phyloP scores from a whole-genome alignment of 2,329 filamentous ascomycete genomes.

The Fusarium tuaranense region DNA sequence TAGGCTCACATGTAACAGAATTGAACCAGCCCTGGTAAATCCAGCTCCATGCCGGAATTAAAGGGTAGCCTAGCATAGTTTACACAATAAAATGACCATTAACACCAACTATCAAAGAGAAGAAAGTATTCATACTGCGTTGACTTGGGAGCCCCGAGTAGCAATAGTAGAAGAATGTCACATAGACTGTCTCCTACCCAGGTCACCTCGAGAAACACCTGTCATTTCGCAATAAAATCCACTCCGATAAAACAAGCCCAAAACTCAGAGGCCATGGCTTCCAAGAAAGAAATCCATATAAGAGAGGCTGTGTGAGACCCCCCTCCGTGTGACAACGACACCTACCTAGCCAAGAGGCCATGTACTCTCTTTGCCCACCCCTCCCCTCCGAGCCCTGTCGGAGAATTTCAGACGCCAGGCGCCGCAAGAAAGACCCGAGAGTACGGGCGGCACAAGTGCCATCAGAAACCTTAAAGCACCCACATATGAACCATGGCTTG shows the following conservation, averaged over 20 bases:
- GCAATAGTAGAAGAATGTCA: not conserved
- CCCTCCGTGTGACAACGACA: not conserved
- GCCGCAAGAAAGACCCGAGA: not conserved
- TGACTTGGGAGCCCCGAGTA: not conserved
- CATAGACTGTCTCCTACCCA: no score
- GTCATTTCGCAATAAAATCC: not conserved
- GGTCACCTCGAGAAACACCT: not conserved
- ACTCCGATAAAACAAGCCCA: not conserved
- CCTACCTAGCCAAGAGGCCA: not conserved
- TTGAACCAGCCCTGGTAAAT: not conserved
- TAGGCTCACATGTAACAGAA: not conserved
- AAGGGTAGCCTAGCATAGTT: not conserved
- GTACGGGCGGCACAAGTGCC: not conserved
- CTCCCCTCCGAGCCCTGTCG: not conserved
- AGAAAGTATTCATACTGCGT: not conserved
- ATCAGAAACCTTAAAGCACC: not conserved
- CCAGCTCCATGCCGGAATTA: not conserved
- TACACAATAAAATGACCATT: not conserved
- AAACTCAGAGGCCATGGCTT: not conserved
- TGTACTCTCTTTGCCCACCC: not conserved
- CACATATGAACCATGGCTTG: not conserved
- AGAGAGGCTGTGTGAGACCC: not conserved
- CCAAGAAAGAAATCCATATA: not conserved
- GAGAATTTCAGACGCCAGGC: not conserved
- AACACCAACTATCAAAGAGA: not conserved